A percentile compares a stretch with the other conserved stretches of the same genome.
Evolutionary conservation across 768 basidiomycete species (phyloP).

Genomic region (Panus rudis): DNA sequence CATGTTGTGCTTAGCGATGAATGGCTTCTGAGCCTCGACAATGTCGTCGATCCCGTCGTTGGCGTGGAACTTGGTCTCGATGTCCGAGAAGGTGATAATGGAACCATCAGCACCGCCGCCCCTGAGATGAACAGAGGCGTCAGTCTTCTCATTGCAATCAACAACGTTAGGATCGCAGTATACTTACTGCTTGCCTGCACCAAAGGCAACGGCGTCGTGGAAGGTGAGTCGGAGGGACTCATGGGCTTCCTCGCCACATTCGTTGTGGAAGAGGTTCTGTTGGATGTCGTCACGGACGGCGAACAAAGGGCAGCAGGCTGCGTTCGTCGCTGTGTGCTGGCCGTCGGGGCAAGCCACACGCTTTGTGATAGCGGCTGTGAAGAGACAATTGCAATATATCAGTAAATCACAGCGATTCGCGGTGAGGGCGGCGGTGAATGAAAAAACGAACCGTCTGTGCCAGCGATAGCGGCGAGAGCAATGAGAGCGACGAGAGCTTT

Average conservation of each 20-base stretch:
- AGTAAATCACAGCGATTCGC: neutral
- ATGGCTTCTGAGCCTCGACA: conserved; percentile 28
- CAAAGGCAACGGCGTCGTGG: conserved; percentile 17
- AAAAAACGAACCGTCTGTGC: too few relatives aligned
- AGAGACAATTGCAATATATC: neutral
- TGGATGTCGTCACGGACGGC: conserved; percentile 24
- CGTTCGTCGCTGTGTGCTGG: conserved; percentile 19
- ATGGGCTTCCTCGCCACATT: conserved; percentile 24
- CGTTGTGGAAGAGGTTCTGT: conserved; percentile 18
- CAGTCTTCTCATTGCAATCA: too few relatives aligned
- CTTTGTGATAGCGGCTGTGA: conserved; percentile 2
- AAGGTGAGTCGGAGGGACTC: conserved; percentile 19
- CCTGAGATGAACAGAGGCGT: conserved; percentile 4
- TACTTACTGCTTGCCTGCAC: neutral
- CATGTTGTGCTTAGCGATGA: conserved; percentile 30
- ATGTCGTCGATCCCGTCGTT: conserved; percentile 37
- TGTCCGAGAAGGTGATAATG: conserved; percentile 36
- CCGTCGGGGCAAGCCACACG: conserved; percentile 24
- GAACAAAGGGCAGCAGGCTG: conserved; percentile 24
- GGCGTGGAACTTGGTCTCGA: conserved; percentile 35
- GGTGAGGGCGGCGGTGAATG: too few relatives aligned
- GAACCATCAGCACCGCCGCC: conserved; percentile 38
- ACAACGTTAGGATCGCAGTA: neutral
- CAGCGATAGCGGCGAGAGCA: conserved; percentile 8
- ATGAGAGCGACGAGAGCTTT: conserved; percentile 12